Base-by-base conservation (phyloP, 768 basidiomycete species). In the Suillus plorans region DNA sequence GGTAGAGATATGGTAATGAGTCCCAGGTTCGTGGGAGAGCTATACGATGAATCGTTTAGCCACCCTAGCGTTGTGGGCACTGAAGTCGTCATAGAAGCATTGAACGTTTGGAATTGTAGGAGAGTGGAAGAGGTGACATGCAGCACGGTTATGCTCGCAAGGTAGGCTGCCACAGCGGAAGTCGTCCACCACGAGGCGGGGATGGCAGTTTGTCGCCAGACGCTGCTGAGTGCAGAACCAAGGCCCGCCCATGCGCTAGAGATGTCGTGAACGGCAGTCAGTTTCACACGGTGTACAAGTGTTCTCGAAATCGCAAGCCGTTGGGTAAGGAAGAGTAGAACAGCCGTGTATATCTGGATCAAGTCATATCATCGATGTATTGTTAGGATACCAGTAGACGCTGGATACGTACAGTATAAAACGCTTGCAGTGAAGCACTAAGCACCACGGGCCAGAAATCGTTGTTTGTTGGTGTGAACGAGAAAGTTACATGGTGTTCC, bases 91-190 rank as follows among this genome's bases (percentile, higher is more conserved):
- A 47, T 45, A 34, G 69, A 44, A 18, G 4, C 18, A 31, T 70
- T 64, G 61, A 70, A 71, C 3, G 62, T 34, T 37, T 66, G 37
- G 9, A 71, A 53, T 28, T 60, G 49, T 36, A 70, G 34, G 28
- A 71, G 45, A 13, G 70, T 37, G 5, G 69, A 68, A 10, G 69
- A 71, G 14, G 70, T 63, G 57, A 71, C 60, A 53, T 71, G 70
- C 20, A 71, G 64, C 22, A 64, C 63, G 20, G 63, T 18, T n/a
- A 71, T 70, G 25, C 67, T 20, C 2, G 25, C 59, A 12, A 71
- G 65, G 56, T 71, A 71, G 18, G 64, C 14, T 14, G 65, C 39
- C 10, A 64, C 58, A 20, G 61, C 47, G 14, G 63, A 22, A 25
- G 53, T 63, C 37, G 41, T 58, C 49, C 49, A 56, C 25, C 61